Base-by-base conservation (phyloP, 441 rosid genomes). In the Gossypium gossypioides region DNA sequence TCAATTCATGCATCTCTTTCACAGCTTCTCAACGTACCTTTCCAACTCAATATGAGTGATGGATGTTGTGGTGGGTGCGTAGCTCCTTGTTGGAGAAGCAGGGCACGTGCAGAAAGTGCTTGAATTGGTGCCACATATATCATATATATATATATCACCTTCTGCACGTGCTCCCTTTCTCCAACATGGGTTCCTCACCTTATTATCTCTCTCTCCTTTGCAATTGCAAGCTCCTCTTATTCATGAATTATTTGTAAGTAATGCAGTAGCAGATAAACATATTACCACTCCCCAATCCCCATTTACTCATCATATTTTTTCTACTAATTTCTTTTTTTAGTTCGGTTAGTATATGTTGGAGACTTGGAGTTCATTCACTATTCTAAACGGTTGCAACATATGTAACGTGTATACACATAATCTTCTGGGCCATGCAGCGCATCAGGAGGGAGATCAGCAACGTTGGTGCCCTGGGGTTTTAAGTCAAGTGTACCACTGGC, bases 61-160 rank as follows among this genome's bases (percentile, higher is more conserved):
- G 55, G 19, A 13, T 34, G 37, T 59, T 61, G 13, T 13, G 56
- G 22, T 51, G 79, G 90, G 85, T 74, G 89, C 69, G 91, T 55
- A 75, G 78, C 80, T 90, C 81, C 90, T 75, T 75, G 98, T 52
- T 94, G 98, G 98, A 94, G 98, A 94, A 94, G 98, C 98, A 94
- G 98, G 98, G 97, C 98, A 94, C 98, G 98, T 94, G 98, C 98
- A 91, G 80, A 74, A 24, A 58, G 29, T 66, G 68, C 74, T 65
- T 29, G 48, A 27, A 71, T 62, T 21, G 16, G 61, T 75, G 27
- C 29, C 24, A 22, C n/a, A 21, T 56, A 21, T 56, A 8, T 8
- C 8, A 16, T 7, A 7, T 7, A 7, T 6, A 56, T 13, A 37
- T 15, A 12, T 24, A n/a, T 27, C 5, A 5, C 34, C 6, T 72